phyloP scores from a whole-genome alignment of 129 eudicot genomes.

The Artemisia annua region DNA sequence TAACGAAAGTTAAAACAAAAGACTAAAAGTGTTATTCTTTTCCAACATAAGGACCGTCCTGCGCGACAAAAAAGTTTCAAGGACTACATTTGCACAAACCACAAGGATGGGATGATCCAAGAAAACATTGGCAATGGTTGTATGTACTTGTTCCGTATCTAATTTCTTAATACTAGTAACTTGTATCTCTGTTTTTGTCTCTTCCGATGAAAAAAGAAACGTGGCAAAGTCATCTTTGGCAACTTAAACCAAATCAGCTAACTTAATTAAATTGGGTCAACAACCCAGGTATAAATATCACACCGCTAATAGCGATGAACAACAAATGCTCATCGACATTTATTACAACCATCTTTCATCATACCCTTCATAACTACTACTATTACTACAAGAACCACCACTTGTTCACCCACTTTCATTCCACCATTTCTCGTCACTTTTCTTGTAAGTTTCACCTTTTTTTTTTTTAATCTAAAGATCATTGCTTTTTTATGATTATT shows the following conservation, averaged over 20 bases:
- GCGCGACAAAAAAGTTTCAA: too few species aligned
- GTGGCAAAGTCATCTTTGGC: conserved; percentile 24
- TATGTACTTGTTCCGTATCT: too few species aligned
- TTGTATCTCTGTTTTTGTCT: too few species aligned
- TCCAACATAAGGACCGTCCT: too few species aligned
- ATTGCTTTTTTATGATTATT: too few species aligned
- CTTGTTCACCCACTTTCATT: conserved; percentile 12
- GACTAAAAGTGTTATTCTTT: too few species aligned
- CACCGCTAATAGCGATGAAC: conserved; percentile 35
- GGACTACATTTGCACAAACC: too few species aligned
- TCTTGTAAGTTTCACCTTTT: conserved; percentile 32
- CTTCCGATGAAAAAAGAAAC: conserved; percentile 3
- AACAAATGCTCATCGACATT: conserved; percentile 16
- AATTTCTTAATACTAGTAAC: too few species aligned
- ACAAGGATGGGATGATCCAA: too few species aligned
- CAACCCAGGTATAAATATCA: conserved; percentile 19
- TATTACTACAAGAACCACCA: conserved; percentile 11
- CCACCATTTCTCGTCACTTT: conserved; percentile 29
- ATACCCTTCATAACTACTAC: not conserved
- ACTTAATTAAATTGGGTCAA: conserved; percentile 15
- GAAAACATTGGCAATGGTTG: too few species aligned
- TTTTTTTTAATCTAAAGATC: not conserved
- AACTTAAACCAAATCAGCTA: too few species aligned
- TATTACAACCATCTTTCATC: conserved; percentile 10
- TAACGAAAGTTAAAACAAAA: too few species aligned